These are phyloP conservation scores for Picochlorum sp. DNA, from an alignment of 139 green algal species.

Conservation along the genomic window DNA sequence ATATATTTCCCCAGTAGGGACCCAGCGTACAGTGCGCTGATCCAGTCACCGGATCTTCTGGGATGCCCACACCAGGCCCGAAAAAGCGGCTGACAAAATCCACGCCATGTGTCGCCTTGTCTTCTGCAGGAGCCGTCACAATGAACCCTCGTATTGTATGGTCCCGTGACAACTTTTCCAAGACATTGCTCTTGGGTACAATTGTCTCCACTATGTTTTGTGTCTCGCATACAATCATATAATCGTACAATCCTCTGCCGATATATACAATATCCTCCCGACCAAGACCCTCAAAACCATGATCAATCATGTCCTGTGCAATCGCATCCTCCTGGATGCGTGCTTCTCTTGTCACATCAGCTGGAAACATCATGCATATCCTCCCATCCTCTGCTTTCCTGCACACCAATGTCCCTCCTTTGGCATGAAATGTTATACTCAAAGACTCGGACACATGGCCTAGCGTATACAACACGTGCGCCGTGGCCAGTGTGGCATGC, in stretches of 20 bases:
- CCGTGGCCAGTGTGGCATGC: slow-evolving; percentile 53
- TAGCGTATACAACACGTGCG: slow-evolving; percentile 13
- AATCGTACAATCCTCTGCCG: too few relatives aligned
- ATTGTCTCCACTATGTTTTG: slow-evolving; percentile 31
- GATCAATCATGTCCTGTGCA: neutral
- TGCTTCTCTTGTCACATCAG: slow-evolving; percentile 18
- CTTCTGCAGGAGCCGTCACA: too few relatives aligned
- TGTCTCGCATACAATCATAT: neutral
- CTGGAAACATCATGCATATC: slow-evolving; percentile 9
- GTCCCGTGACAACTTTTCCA: slow-evolving; percentile 2
- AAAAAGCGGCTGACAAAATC: slow-evolving; percentile 74
- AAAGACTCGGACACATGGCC: slow-evolving; percentile 3
- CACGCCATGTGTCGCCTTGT: neutral
- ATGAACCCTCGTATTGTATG: too few relatives aligned
- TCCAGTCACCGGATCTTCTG: slow-evolving; percentile 83
- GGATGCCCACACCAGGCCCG: slow-evolving; percentile 67
- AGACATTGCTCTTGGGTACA: slow-evolving; percentile 16
- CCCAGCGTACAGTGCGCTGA: slow-evolving; percentile 56
- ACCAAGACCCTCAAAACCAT: neutral
- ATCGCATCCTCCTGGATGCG: neutral
- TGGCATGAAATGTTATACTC: slow-evolving; percentile 16
- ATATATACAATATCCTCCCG: too few relatives aligned
- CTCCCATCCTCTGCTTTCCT: slow-evolving; percentile 1
- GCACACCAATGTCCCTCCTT: slow-evolving; percentile 20
- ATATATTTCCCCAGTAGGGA: slow-evolving; percentile 40